Evolutionary conservation across 345 rosid genomes (phyloP).

Genomic region (Murraya koenigii): DNA sequence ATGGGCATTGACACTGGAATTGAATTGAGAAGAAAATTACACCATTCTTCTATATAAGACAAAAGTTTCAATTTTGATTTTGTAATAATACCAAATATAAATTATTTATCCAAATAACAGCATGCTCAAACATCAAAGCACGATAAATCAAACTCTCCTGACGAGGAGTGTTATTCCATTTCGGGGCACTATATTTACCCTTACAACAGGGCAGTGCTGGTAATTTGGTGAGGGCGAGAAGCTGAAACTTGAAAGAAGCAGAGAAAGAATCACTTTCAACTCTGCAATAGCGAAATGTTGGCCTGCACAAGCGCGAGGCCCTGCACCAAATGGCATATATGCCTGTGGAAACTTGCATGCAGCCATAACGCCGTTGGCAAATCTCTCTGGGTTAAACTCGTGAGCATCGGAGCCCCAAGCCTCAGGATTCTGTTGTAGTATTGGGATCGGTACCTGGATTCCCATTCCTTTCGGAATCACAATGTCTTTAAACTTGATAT

Average conservation of each 20-base stretch:
- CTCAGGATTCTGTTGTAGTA: slow-evolving; percentile 31
- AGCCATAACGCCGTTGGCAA: slow-evolving; percentile 36
- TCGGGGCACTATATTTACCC: slow-evolving; percentile 32
- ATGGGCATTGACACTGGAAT: not conserved
- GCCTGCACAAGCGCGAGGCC: slow-evolving; percentile 43
- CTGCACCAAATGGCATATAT: slow-evolving; percentile 46
- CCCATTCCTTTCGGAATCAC: slow-evolving; percentile 35
- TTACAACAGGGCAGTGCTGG: slow-evolving; percentile 36
- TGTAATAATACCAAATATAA: not conserved
- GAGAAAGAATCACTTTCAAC: slow-evolving; percentile 37
- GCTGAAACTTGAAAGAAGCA: slow-evolving; percentile 35
- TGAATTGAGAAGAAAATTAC: not conserved
- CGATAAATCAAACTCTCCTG: slow-evolving; percentile 10
- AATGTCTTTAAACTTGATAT: slow-evolving; percentile 33
- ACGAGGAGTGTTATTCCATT: slow-evolving; percentile 30
- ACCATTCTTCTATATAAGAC: not conserved
- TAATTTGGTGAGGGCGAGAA: slow-evolving; percentile 39
- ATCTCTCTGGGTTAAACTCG: slow-evolving; percentile 44
- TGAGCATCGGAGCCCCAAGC: slow-evolving; percentile 46
- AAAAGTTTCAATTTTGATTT: not conserved
- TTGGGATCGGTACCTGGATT: slow-evolving; percentile 34
- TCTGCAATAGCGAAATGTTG: slow-evolving; percentile 48
- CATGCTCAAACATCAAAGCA: not conserved
- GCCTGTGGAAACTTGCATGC: slow-evolving; percentile 48
- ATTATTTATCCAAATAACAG: not conserved